phyloP scores from a whole-genome alignment of 352 stramenopile genomes.

The Globisporangium nagaii region DNA sequence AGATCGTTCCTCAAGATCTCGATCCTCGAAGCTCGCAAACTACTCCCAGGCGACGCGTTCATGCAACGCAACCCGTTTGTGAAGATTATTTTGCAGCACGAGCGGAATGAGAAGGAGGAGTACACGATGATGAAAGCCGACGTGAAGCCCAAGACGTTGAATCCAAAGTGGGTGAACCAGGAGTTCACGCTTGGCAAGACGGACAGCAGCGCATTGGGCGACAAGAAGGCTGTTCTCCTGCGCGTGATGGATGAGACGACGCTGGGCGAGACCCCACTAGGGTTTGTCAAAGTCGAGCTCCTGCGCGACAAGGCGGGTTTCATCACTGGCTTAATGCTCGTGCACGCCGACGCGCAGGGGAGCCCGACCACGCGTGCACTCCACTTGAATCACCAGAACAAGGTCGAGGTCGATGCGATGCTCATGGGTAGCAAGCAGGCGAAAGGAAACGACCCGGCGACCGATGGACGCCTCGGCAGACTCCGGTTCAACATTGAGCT shows the following conservation, averaged over 20 bases:
- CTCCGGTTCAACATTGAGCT: conserved; percentile 51
- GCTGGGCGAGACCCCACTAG: conserved; percentile 43
- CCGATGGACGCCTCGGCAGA: conserved; percentile 46
- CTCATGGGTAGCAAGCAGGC: conserved; percentile 28
- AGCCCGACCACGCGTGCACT: conserved; percentile 19
- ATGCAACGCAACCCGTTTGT: conserved; percentile 34
- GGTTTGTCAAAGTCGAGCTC: conserved; percentile 50
- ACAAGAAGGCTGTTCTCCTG: conserved; percentile 56
- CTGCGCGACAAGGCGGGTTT: conserved; percentile 38
- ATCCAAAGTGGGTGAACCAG: conserved; percentile 67
- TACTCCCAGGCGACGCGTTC: conserved; percentile 36
- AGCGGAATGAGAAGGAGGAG: conserved; percentile 43
- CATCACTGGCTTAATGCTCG: conserved; percentile 43
- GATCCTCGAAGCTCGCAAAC: conserved; percentile 49
- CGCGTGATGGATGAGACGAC: conserved; percentile 56
- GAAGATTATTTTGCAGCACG: conserved; percentile 40
- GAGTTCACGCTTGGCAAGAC: conserved; percentile 57
- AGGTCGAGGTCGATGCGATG: conserved; percentile 44
- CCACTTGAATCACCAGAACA: conserved; percentile 30
- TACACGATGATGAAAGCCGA: conserved; percentile 61
- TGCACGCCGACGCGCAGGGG: conserved; percentile 36
- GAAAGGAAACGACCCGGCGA: conserved; percentile 30
- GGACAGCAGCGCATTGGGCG: conserved; percentile 37
- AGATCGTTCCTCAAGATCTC: conserved; percentile 55
- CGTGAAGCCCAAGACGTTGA: conserved; percentile 56